These are phyloP conservation scores for Vigna mungo DNA, from an alignment of 306 rosid genomes.

Conservation along the genomic window DNA sequence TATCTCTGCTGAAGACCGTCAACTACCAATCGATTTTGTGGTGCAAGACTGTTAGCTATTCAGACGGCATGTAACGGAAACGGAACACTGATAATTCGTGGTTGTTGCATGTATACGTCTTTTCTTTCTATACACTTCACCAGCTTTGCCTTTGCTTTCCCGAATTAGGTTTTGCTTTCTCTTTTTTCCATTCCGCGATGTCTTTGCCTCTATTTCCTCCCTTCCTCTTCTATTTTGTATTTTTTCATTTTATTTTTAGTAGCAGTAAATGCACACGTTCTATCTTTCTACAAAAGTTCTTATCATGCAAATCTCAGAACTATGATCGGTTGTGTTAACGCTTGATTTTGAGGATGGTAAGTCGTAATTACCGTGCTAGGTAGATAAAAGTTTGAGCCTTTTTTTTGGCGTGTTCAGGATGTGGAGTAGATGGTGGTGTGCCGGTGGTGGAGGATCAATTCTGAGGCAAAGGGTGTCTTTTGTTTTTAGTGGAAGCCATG, in stretches of 20 bases:
- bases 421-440: slow-evolving; percentile 50
- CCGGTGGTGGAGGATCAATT: slow-evolving; percentile 29
- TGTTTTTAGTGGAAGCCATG: slow-evolving; percentile 39
- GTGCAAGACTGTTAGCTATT: slow-evolving; percentile 20
- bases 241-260: not conserved
- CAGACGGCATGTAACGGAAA: slow-evolving; percentile 29
- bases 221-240: not conserved
- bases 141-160: slow-evolving; percentile 16
- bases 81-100: slow-evolving; percentile 22
- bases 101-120: not conserved
- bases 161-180: slow-evolving; percentile 20
- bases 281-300: slow-evolving; percentile 1
- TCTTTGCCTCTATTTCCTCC: slow-evolving; percentile 43
- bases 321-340: slow-evolving; percentile 27
- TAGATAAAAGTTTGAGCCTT: slow-evolving; percentile 7
- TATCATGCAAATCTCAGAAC: not conserved
- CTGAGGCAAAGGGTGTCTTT: slow-evolving; percentile 41
- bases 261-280: slow-evolving; percentile 24
- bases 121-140: not conserved
- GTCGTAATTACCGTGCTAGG: not conserved
- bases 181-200: slow-evolving; percentile 31
- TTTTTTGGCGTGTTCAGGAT: slow-evolving; percentile 37
- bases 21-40: slow-evolving; percentile 8
- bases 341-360: slow-evolving; percentile 26
- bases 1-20: slow-evolving; percentile 17